Base-by-base conservation (phyloP, 1,139 yeast genomes). In the Debaryomyces singareniensis region DNA sequence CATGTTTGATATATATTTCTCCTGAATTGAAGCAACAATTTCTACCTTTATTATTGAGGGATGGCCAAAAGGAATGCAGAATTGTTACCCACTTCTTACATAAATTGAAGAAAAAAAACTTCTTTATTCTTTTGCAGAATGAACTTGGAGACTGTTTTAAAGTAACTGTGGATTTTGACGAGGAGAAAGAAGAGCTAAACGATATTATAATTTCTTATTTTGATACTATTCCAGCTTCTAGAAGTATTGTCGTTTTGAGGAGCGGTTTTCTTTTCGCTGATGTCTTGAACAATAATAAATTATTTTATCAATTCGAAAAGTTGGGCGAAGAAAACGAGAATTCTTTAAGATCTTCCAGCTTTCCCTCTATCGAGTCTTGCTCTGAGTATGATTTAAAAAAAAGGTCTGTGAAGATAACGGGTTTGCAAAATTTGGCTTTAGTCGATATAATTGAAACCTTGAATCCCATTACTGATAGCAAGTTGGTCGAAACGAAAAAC, bases 61-160 rank as follows among this genome's bases (percentile, higher is more conserved):
- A 43, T 10, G 52, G 39, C 3, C 29, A 46, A 7, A 37, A 43
- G 3, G 55, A 58, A 7, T 51, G 68, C 1, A 55, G 55, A 6
- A 68, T 82, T 10, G 65, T 77, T 2, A 49, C 71, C 13, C 81
- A 80, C 26, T 75, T 74, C 3, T 67, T 78, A 29, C 96, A 86
- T 51, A 70, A 62, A 32, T 55, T 81, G 51, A 63, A 62, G 38
- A 79, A 78, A 42, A 58, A 58, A 20, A 62, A 70, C 10, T 84
- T 81, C 43, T 85, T 89, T 44, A 68, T 80, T n/a, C 52, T 91
- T 15, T 42, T 84, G 1, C 97, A 91, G 47, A 72, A 76, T 12
- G 67, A 74, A 25, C 49, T 56, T 9, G 97, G 97, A 9, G 95
- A 86, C 47, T 41, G 86, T n/a, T 83, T 78, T 56, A 86, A 84